Percentiles rank a stretch among this genome's conserved stretches.
Conservation (phyloP, 2,329 filamentous ascomycete species). For the Epichloe uncinata region DNA sequence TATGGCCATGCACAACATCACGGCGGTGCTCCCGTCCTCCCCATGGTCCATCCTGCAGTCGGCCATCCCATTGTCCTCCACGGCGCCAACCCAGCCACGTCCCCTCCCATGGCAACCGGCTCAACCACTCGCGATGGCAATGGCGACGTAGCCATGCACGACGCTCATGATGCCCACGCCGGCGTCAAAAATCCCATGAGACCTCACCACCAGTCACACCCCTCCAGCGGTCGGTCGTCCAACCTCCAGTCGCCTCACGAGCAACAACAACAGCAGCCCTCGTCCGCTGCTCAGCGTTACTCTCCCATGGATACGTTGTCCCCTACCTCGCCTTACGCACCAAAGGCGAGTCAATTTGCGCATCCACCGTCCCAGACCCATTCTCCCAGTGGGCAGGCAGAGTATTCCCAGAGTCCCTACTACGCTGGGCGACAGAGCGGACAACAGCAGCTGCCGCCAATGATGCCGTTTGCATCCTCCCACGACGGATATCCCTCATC, state of each 20-base stretch:
- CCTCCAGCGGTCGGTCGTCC: conserved; percentile 35
- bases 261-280: conserved; percentile 39
- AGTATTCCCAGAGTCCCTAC: conserved; percentile 48
- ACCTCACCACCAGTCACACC: conserved; percentile 64
- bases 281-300: conserved; percentile 77
- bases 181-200: conserved; percentile 77
- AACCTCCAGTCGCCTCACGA: conserved; percentile 58
- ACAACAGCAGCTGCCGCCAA: conserved; percentile 65
- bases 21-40: conserved; percentile 21
- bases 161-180: conserved; percentile 68
- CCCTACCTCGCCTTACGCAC: conserved; percentile 63
- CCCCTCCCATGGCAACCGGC: conserved; percentile 37
- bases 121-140: conserved; percentile 56
- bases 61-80: conserved; percentile 17
- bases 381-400: conserved; percentile 61
- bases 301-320: conserved; percentile 90
- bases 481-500: conserved; percentile 64
- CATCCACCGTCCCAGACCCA: conserved; percentile 48
- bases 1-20: conserved; percentile 60
- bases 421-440: conserved; percentile 34
- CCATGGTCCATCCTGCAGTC: conserved; percentile 17
- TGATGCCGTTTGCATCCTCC: conserved; percentile 53
- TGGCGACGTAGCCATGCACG: conserved; percentile 75
- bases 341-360: conserved; percentile 46
- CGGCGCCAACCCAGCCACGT: conserved; percentile 36